These are phyloP conservation scores for Arthrobotrys musiformis DNA, from an alignment of 2,329 filamentous ascomycete species.

Conservation along the genomic window DNA sequence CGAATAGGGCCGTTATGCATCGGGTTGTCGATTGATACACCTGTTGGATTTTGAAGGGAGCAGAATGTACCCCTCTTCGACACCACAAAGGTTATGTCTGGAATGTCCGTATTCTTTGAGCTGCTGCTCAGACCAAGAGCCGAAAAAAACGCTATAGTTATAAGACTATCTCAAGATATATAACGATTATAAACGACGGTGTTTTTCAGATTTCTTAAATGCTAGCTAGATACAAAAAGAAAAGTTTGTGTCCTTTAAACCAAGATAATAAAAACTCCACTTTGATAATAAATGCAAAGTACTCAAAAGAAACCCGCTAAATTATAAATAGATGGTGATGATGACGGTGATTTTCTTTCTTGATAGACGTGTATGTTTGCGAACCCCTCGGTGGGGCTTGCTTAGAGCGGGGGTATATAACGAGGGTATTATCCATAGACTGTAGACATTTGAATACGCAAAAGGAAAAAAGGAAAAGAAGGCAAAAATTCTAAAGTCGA, in stretches of 20 bases:
- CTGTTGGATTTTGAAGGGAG: not conserved
- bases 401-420: conserved; percentile 12
- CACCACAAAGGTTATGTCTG: too few relatives aligned
- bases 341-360: not conserved
- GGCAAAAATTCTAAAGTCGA: not conserved
- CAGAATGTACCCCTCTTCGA: too few relatives aligned
- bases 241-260: conserved; percentile 1
- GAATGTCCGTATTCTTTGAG: too few relatives aligned
- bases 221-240: not conserved
- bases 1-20: conserved; percentile 59
- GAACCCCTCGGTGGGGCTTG: not conserved
- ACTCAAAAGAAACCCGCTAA: conserved; percentile 41
- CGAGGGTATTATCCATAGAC: conserved; percentile 1
- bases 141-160: too few relatives aligned
- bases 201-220: not conserved
- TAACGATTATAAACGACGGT: not conserved
- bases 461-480: not conserved
- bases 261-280: conserved; percentile 33
- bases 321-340: not conserved
- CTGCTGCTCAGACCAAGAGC: too few relatives aligned
- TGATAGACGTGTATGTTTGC: not conserved
- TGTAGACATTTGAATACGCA: not conserved
- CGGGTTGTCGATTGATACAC: conserved; percentile 58
- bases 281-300: conserved; percentile 10
- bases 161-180: not conserved